Base-by-base conservation (phyloP, 192 early-diverging fungal species). In the Piromyces finnis region DNA sequence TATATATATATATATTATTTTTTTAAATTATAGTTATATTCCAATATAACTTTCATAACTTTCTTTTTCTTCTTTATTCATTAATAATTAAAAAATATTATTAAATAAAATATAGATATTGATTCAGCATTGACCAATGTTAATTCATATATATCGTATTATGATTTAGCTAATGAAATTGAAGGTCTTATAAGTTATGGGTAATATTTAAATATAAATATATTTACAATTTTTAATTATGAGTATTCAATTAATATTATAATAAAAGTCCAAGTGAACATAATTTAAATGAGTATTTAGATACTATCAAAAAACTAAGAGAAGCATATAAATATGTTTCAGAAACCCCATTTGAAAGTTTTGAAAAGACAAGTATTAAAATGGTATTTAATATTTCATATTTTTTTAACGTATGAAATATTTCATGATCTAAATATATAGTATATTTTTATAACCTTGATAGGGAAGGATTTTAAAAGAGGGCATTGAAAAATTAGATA, bases 121-220 rank as follows among this genome's bases (percentile, higher is more conserved):
- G 86, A 92, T 78, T 84, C 84, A 77, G 88, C 93, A 2, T 84
- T 94, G 32, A 86, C 87, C 15, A 82, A 86, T 29, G 85, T 92
- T 12, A 87, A 91, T 32, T 85, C 85, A 9, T 90, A 94, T 51
- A 87, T 93, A 1, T 85, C 86, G 27, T 93, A 91, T 80, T 88
- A 92, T 82, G 93, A 93, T 81, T 82, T 93, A 77, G 90, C 89
- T 1, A 87, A 85, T 28, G 85, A 87, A 82, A 92, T 93, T 80
- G 93, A 94, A 77, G 82, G 87, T 0, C 86, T 86, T 78, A 89
- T 94, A 59, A 82, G 89, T 51, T 89, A 87, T 87, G 93, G 93
- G 88, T 91, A 83, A 22, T 39, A 26, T 35, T 14, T 78, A n/a
- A n/a, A n/a, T n/a, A n/a, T n/a, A n/a, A n/a, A n/a, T n/a, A n/a